Conservation (phyloP, 352 stramenopile species). For the Phytopythium aichiense region DNA sequence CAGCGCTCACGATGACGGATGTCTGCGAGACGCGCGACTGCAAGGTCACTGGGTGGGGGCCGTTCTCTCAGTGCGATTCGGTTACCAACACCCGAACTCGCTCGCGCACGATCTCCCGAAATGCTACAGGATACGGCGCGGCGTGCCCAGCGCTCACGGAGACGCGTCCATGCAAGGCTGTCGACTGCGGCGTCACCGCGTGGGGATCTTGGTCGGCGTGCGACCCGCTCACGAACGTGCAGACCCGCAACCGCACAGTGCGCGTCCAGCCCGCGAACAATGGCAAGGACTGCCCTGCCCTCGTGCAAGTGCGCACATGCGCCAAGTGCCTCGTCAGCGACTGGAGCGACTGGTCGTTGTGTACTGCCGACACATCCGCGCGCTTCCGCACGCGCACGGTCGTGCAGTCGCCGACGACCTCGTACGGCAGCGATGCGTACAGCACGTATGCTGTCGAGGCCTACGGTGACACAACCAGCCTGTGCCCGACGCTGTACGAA, state of each 20-base stretch:
- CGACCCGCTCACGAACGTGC: constrained; percentile 20
- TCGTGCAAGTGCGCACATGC: constrained; percentile 43
- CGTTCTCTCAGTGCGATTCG: constrained; percentile 34
- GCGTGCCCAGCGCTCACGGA: constrained; percentile 44
- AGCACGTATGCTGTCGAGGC: constrained; percentile 15
- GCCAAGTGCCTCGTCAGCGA: constrained; percentile 46
- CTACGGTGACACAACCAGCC: constrained; percentile 7
- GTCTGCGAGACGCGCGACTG: constrained; percentile 40
- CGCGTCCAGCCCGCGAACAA: constrained; percentile 27
- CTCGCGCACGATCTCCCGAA: constrained; percentile 24
- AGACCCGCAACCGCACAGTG: constrained; percentile 36
- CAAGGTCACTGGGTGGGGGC: constrained; percentile 46
- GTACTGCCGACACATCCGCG: constrained; percentile 22
- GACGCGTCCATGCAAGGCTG: constrained; percentile 24
- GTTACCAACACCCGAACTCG: constrained; percentile 31
- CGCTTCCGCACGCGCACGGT: constrained; percentile 43
- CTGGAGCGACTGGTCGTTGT: constrained; percentile 48
- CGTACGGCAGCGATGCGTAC: constrained; percentile 16
- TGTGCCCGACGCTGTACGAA: constrained; percentile 38
- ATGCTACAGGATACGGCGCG: constrained; percentile 31
- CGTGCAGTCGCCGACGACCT: constrained; percentile 27
- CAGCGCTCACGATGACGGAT: constrained; percentile 24
- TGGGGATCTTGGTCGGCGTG: constrained; percentile 51
- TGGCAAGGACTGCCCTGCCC: constrained; percentile 34
- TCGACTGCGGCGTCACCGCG: constrained; percentile 48